These are phyloP conservation scores for Exophiala spinifera DNA, from an alignment of 2,329 filamentous ascomycete genomes.

Conservation along the genomic window DNA sequence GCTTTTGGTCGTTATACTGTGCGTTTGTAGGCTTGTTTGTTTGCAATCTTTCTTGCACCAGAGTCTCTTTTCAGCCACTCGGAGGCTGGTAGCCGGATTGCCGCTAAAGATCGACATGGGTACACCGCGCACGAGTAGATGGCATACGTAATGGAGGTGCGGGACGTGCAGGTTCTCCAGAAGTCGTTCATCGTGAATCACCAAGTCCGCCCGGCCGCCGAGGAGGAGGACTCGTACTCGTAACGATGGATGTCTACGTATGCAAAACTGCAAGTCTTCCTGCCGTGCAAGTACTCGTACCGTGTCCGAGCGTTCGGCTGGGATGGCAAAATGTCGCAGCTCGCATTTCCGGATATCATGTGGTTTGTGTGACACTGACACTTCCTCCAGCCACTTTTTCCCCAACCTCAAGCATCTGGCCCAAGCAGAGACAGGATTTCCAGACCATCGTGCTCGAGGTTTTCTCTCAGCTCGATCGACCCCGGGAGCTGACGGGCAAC, in stretches of 20 bases:
- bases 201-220: neutral
- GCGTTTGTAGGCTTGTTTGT: no score
- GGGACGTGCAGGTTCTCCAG: no score
- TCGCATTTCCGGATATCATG: neutral
- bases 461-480: neutral
- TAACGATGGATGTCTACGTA: no score
- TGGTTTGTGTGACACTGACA: neutral
- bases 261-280: no score
- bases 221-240: neutral
- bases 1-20: neutral
- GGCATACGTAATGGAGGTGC: slow-evolving; percentile 1
- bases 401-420: neutral
- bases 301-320: neutral
- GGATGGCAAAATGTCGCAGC: neutral
- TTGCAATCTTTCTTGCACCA: neutral
- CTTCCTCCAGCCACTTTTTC: neutral
- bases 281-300: no score
- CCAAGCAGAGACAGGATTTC: neutral
- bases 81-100: neutral
- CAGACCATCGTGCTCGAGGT: neutral
- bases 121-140: neutral
- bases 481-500: neutral
- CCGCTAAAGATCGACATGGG: no score
- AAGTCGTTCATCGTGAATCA: neutral
- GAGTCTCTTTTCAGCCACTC: neutral